Evolutionary conservation across 495 filamentous ascomycete genomes (phyloP), one percentile per base, ranked within the genome.

Genomic region (Aspergillus avenaceus): DNA sequence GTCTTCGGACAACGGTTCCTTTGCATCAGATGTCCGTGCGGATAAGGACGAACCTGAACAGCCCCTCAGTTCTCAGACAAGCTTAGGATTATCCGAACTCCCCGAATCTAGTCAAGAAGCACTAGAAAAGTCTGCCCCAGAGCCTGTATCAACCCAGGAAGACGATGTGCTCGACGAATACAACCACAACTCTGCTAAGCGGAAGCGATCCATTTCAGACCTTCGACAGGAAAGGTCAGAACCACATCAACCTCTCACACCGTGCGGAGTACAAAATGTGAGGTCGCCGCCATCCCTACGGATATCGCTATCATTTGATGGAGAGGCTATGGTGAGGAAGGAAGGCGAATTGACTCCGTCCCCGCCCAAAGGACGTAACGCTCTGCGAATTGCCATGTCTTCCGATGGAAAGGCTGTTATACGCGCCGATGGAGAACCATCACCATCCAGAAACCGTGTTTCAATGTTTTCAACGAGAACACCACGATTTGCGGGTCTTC

Each of bases 291-390:
- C 73, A 11, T 74, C 73, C 8, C 46, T 76, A 58, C 63, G 73
- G 40, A 51, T 96, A 43, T 90, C 88, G 0, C 69, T 88, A 51
- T 91, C 87, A 16, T 76, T 86, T 41, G 89, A 95, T 47, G 91
- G 91, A 45, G 88, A 87, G 59, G 91, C 90, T 2, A 84, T 89
- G 66, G 74, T 97, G 26, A 75, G 86, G 8, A 80, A 84, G 37
- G 72, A 83, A 53, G 79, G 79, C 44, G 79, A 79, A 56, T 59
- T 74, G 45, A 80, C 82, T 5, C 82, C 83, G n/a, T 92, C 91
- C 1, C 88, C 90, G 8, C 85, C 87, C 3, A 74, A 74, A 50
- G 61, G 69, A 19, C 66, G 70, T n/a, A 70, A 65, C 47, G 58
- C 70, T 1, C 58, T 76, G 32, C 61, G 73, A 12, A 76, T 73